These are phyloP conservation scores for Fusarium floridanum DNA, from an alignment of 2,329 filamentous ascomycete species.

Conservation along the genomic window DNA sequence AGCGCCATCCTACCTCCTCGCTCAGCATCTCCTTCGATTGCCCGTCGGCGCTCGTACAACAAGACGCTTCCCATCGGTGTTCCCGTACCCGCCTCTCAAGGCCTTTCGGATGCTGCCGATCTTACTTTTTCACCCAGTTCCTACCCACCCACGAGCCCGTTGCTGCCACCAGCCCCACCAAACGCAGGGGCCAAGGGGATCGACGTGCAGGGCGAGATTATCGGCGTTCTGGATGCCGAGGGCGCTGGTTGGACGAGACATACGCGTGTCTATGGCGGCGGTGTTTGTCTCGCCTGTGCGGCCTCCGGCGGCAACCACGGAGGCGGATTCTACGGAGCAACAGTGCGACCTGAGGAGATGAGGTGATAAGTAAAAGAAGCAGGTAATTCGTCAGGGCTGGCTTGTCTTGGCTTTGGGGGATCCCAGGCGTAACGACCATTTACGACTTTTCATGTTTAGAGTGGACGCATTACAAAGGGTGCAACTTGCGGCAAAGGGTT, in stretches of 20 bases:
- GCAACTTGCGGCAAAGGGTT: conserved; percentile 34
- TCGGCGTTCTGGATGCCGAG: conserved; percentile 61
- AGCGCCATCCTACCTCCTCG: conserved; percentile 44
- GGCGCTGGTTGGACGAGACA: conserved; percentile 68
- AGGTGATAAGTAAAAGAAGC: conserved; percentile 48
- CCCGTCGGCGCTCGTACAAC: conserved; percentile 59
- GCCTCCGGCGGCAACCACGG: conserved; percentile 60
- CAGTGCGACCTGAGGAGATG: conserved; percentile 66
- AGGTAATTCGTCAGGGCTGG: conserved; percentile 13
- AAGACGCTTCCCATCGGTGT: conserved; percentile 55
- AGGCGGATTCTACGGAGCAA: conserved; percentile 67
- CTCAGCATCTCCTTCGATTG: conserved; percentile 50
- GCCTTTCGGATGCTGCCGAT: conserved; percentile 43
- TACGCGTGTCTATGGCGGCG: conserved; percentile 70
- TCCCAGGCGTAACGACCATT: conserved; percentile 38
- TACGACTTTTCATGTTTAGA: conserved; percentile 42
- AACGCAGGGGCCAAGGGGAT: conserved; percentile 50
- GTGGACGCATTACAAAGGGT: conserved; percentile 29
- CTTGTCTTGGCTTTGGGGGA: conserved; percentile 8
- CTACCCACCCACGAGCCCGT: conserved; percentile 62
- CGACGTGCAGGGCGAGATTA: conserved; percentile 63
- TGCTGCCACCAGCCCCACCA: conserved; percentile 62
- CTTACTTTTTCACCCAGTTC: conserved; percentile 60
- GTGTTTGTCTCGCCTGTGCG: conserved; percentile 68
- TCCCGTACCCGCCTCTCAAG: conserved; percentile 47